Conservation (phyloP, 331 rosid genomes). For the Erythrophleum ivorense region DNA sequence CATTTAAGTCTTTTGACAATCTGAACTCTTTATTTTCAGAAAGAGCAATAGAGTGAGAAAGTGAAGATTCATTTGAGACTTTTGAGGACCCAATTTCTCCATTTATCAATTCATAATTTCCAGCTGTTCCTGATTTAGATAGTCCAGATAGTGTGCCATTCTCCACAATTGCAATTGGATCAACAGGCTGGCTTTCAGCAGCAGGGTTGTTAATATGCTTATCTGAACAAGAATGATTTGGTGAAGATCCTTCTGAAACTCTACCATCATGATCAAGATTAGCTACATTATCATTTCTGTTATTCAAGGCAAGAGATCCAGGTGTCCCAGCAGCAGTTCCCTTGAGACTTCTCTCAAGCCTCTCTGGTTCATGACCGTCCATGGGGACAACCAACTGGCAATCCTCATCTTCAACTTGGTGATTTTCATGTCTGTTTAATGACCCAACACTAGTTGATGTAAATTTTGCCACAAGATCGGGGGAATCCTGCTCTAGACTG, state of each 20-base stretch:
- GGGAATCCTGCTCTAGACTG: constrained; percentile 81
- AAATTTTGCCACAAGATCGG: constrained; percentile 42
- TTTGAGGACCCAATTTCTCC: constrained; percentile 42
- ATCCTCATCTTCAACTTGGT: constrained; percentile 52
- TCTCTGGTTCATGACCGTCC: constrained; percentile 48
- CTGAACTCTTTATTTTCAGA: constrained; percentile 30
- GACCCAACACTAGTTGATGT: constrained; percentile 32
- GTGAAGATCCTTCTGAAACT: constrained; percentile 49
- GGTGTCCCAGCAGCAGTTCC: constrained; percentile 49
- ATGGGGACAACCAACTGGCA: constrained; percentile 46
- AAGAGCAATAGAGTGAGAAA: constrained; percentile 35
- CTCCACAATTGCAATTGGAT: constrained; percentile 42
- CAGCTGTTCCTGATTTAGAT: constrained; percentile 35
- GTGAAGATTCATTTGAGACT: constrained; percentile 41
- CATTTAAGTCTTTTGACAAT: constrained; percentile 41
- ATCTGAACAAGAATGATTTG: constrained; percentile 43
- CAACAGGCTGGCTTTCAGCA: constrained; percentile 40
- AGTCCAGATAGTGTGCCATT: constrained; percentile 47
- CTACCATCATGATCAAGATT: constrained; percentile 42
- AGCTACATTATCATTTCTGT: constrained; percentile 47
- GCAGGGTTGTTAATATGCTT: constrained; percentile 34
- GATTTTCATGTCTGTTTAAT: constrained; percentile 41
- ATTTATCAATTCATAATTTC: constrained; percentile 32
- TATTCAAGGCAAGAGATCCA: constrained; percentile 47
- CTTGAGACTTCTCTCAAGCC: constrained; percentile 45